phyloP scores from a whole-genome alignment of 2,329 filamentous ascomycete species.

The Fusarium sp. region DNA sequence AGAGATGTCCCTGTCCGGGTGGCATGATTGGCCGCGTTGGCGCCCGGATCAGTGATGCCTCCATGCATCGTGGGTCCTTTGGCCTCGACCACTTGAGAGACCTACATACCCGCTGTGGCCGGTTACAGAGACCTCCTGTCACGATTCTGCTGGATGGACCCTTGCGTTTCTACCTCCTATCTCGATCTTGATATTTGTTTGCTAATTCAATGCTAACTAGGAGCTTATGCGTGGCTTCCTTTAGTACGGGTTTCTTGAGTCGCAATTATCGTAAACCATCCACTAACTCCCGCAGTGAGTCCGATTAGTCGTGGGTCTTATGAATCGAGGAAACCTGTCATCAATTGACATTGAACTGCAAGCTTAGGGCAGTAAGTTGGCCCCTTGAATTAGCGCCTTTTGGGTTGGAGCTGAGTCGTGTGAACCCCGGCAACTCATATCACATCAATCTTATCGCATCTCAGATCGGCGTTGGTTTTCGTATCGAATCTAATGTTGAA shows the following conservation, averaged over 20 bases:
- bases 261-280: conserved; percentile 7
- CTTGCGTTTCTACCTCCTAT: conserved; percentile 26
- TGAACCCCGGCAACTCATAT: conserved; percentile 6
- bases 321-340: neutral
- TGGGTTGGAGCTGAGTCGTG: conserved; percentile 24
- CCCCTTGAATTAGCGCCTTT: conserved; percentile 24
- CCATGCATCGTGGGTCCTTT: conserved; percentile 44
- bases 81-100: conserved; percentile 46
- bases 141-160: conserved; percentile 25
- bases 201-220: conserved; percentile 4
- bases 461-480: conserved; percentile 5
- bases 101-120: conserved; percentile 48
- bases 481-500: neutral
- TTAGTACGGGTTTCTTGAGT: conserved; percentile 14
- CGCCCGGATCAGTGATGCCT: conserved; percentile 50
- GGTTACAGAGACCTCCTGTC: conserved; percentile 35
- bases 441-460: conserved; percentile 8
- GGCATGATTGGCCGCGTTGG: conserved; percentile 53
- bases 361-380: conserved; percentile 12
- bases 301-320: conserved; percentile 10
- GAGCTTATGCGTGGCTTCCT: conserved; percentile 6
- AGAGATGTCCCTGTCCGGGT: conserved; percentile 28
- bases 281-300: conserved; percentile 4
- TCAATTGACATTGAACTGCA: neutral
- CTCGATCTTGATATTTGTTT: conserved; percentile 20